Conservation (phyloP, 371 early-diverging fungal species). For the Mucor racemosus region DNA sequence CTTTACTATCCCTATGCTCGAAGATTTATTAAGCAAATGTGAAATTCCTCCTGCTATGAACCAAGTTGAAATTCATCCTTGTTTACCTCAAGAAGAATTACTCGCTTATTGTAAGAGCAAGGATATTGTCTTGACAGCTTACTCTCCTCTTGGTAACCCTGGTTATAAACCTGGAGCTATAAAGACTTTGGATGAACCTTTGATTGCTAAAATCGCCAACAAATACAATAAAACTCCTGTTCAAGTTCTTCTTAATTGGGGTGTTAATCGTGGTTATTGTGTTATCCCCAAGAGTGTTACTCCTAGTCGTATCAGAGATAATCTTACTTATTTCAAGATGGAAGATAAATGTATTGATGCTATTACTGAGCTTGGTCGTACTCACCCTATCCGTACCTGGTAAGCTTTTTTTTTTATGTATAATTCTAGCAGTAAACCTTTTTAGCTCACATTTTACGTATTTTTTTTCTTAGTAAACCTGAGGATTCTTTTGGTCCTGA, state of each 20-base stretch:
- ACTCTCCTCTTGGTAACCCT: slow-evolving; percentile 51
- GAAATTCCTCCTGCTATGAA: slow-evolving; percentile 82
- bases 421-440: not conserved
- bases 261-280: slow-evolving; percentile 66
- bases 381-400: slow-evolving; percentile 32
- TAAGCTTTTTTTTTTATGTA: slow-evolving; percentile 6
- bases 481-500: slow-evolving; percentile 14
- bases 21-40: slow-evolving; percentile 67
- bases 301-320: slow-evolving; percentile 50
- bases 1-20: slow-evolving; percentile 68
- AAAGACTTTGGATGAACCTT: slow-evolving; percentile 34
- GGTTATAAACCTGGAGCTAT: slow-evolving; percentile 26
- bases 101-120: slow-evolving; percentile 43
- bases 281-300: slow-evolving; percentile 66
- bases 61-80: slow-evolving; percentile 76
- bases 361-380: slow-evolving; percentile 38
- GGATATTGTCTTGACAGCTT: slow-evolving; percentile 48
- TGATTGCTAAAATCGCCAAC: slow-evolving; percentile 59
- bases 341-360: slow-evolving; percentile 36
- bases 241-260: slow-evolving; percentile 82
- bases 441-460: too few relatives aligned
- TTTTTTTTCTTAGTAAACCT: slow-evolving; percentile 3
- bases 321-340: slow-evolving; percentile 43
- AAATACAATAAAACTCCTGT: slow-evolving; percentile 71
- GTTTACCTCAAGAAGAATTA: slow-evolving; percentile 46